Conservation (phyloP, 305 asterid species). For the Fraxinus xanthoxyloides region DNA sequence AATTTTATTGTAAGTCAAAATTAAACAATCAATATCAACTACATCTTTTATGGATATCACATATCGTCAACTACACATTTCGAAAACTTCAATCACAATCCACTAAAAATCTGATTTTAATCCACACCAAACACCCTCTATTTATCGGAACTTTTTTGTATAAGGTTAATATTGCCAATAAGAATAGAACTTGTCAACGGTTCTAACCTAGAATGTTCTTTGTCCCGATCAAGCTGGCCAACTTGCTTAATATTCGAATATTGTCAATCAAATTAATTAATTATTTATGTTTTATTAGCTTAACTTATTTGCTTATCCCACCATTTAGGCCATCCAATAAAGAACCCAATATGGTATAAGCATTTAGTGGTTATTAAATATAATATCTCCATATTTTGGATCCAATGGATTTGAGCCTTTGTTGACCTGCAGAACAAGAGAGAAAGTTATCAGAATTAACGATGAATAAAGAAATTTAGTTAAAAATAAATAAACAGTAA, state of each 20-base stretch:
- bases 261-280: neutral
- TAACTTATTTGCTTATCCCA: neutral
- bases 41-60: too few relatives aligned
- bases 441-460: neutral
- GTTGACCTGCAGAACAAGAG: slow-evolving; percentile 22
- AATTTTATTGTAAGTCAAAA: too few relatives aligned
- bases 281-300: neutral
- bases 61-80: too few relatives aligned
- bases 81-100: too few relatives aligned
- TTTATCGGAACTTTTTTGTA: neutral
- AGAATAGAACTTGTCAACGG: too few relatives aligned
- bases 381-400: neutral
- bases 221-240: slow-evolving; percentile 17
- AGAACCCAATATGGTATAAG: neutral
- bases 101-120: too few relatives aligned
- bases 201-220: neutral
- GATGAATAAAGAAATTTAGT: neutral
- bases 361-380: neutral
- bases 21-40: too few relatives aligned
- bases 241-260: slow-evolving; percentile 15
- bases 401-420: neutral
- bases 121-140: too few relatives aligned
- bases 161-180: neutral
- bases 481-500: neutral
- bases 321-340: neutral